Evolutionary conservation across 352 stramenopile genomes (phyloP).

Genomic region (Pythium biforme): DNA sequence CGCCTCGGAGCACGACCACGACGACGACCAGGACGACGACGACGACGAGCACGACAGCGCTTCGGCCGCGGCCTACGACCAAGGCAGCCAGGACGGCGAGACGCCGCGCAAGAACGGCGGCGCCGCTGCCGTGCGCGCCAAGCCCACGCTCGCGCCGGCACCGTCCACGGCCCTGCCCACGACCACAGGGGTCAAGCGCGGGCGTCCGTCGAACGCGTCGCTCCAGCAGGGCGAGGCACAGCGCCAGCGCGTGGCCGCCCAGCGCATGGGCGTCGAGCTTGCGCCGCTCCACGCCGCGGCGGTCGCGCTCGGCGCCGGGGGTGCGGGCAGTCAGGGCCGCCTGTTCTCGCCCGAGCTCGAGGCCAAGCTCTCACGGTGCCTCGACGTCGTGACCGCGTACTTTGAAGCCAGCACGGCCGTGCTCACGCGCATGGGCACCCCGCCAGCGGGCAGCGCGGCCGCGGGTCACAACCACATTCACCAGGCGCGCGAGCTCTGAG

Average conservation of each 20-base stretch:
- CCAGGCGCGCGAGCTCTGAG: neutral
- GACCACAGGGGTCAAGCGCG: conserved; percentile 6
- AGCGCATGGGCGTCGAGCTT: conserved; percentile 4
- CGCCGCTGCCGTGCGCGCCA: conserved; percentile 1
- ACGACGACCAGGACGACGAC: conserved; percentile 14
- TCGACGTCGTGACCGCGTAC: conserved; percentile 16
- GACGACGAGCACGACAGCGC: neutral
- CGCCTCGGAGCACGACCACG: conserved; percentile 9
- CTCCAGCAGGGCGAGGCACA: neutral
- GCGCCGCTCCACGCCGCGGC: conserved; percentile 6
- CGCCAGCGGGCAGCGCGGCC: conserved; percentile 27
- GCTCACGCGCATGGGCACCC: conserved; percentile 32
- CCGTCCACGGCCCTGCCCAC: neutral
- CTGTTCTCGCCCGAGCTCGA: conserved; percentile 17
- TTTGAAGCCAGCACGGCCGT: conserved; percentile 17
- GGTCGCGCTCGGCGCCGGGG: neutral
- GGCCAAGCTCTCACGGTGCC: conserved; percentile 16
- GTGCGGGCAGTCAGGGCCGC: neutral
- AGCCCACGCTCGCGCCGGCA: conserved; percentile 6
- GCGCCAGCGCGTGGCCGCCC: conserved; percentile 5
- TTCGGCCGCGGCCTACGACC: conserved; percentile 6
- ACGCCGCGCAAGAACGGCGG: neutral
- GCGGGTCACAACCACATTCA: neutral
- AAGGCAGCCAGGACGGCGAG: neutral
- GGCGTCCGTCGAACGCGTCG: conserved; percentile 6